Evolutionary conservation across 2,329 filamentous ascomycete genomes (phyloP).

Genomic region (Davidsoniella australis): DNA sequence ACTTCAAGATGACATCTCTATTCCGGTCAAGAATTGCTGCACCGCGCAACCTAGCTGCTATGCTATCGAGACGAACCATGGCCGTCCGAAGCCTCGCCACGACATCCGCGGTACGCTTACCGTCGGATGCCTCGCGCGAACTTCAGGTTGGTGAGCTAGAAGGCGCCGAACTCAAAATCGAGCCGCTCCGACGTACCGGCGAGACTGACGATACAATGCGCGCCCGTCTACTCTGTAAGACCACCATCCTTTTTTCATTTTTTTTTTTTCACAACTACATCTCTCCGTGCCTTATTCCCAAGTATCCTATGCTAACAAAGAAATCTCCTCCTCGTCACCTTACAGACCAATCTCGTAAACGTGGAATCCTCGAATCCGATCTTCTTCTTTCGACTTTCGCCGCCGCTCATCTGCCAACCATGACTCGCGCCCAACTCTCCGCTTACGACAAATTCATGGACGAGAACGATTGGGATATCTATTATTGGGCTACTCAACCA

Average conservation of each 20-base stretch:
- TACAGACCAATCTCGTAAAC: constrained; percentile 86
- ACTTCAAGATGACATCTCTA: constrained; percentile 2
- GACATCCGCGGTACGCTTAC: constrained; percentile 14
- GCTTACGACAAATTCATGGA: constrained; percentile 89
- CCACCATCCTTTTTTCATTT: background rate
- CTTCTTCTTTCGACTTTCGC: constrained; percentile 94
- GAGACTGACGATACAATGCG: constrained; percentile 78
- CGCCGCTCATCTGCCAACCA: constrained; percentile 54
- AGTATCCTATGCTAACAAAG: too few species aligned
- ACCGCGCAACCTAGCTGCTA: too few species aligned
- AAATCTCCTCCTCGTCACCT: background rate
- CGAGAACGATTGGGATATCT: constrained; percentile 99
- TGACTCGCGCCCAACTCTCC: constrained; percentile 55
- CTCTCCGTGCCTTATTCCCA: background rate
- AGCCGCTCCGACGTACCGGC: constrained; percentile 70
- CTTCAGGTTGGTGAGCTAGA: constrained; percentile 75
- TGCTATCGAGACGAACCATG: constrained; percentile 4
- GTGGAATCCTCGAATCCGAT: constrained; percentile 88
- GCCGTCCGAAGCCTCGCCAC: constrained; percentile 14
- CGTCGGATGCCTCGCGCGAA: constrained; percentile 27
- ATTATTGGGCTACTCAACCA: constrained; percentile 97
- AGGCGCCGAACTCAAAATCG: constrained; percentile 70
- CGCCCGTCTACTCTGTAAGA: constrained; percentile 58
- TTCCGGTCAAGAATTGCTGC: background rate
- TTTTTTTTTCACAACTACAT: too few species aligned